Base-by-base conservation (phyloP, 169 alveolate species). In the Eimeria maxima region DNA sequence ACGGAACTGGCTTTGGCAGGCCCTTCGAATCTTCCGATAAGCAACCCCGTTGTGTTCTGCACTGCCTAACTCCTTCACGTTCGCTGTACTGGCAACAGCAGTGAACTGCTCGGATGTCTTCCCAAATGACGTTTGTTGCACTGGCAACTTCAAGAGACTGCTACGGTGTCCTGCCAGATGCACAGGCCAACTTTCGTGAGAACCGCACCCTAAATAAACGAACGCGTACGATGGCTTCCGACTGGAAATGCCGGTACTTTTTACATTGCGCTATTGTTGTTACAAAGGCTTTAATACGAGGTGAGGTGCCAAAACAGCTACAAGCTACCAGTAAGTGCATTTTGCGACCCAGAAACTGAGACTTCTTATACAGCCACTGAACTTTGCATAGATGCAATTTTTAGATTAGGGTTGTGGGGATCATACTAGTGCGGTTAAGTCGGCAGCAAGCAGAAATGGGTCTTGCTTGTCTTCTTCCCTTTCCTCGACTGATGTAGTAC, bases 401-500 rank as follows among this genome's bases (percentile, higher is more conserved):
- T 60, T 27, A 27, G 29, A 50, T 42, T 45, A 8, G 50, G 45
- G 50, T 42, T 13, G 29, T 33, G 13, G 50, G 11, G 29, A 5
- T 27, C 91, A 13, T 57, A 84, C 92, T 14, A 84, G 38, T n/a
- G 92, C 78, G 20, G 92, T 84, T 18, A 84, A 78, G 33, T 84
- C 92, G 24, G 78, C 76, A 27, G 74, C 57, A 4, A 57, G 73
- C 47, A 22, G 29, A 7, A 29, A 33, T 16, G 92, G 76, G 78
- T 84, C 76, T 18, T 4, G 18, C 7, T 84, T 78, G 29, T 84
- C 44, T 45, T 50, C 89, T 14, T 20, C 84, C 29, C 7, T 6
- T 55, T 55, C 6, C n/a, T 14, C 22, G 29, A 3, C 18, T 44
- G 84, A 38, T 20, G 47, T 27, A 16, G 5, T 11, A 73, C 57